These are phyloP conservation scores for Aspergillus novofumigatus DNA, from an alignment of 2,329 filamentous ascomycete genomes.

Conservation along the genomic window DNA sequence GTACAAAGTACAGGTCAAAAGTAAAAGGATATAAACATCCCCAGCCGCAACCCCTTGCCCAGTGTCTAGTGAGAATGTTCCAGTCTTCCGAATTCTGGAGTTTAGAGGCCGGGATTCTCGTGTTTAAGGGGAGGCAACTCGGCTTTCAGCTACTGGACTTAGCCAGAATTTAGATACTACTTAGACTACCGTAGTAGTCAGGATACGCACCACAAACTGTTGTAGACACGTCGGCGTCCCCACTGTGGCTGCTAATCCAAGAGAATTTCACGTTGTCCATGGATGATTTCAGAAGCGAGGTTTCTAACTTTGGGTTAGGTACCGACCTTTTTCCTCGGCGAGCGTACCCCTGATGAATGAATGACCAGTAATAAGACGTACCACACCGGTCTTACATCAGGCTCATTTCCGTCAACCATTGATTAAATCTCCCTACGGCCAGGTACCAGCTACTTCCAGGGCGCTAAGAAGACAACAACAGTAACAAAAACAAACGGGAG, in stretches of 20 bases:
- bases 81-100: neutral
- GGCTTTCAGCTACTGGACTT: neutral
- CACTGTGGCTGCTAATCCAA: conserved; percentile 7
- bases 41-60: neutral
- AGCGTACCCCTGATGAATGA: neutral
- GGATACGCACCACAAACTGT: neutral
- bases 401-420: neutral
- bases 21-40: neutral
- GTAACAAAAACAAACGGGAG: neutral
- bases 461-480: neutral
- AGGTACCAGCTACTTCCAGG: neutral
- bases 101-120: neutral
- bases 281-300: conserved; percentile 1
- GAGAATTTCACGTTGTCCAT: conserved; percentile 8
- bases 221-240: conserved; percentile 4
- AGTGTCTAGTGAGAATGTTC: conserved; percentile 3
- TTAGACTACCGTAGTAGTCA: neutral
- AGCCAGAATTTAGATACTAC: neutral
- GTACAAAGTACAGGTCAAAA: neutral
- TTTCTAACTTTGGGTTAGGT: conserved; percentile 8
- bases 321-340: conserved; percentile 1
- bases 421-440: neutral
- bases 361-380: neutral
- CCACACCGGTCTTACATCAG: neutral
- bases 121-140: neutral